Evolutionary conservation across 805 yeast genomes (phyloP).

Genomic region (Ogataea thermomethanolica): DNA sequence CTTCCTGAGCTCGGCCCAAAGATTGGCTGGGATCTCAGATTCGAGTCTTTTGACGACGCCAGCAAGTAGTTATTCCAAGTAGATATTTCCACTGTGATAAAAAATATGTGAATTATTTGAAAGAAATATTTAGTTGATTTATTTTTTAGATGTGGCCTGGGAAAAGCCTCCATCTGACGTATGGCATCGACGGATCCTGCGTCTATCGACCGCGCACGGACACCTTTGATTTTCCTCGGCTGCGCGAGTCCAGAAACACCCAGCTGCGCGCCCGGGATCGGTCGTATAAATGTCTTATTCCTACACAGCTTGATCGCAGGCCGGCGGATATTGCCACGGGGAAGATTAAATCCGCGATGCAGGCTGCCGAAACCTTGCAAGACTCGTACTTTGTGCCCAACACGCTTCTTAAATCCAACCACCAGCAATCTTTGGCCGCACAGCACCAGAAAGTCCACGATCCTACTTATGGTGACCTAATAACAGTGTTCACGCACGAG

Average conservation of each 20-base stretch:
- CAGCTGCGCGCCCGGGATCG: constrained; percentile 17
- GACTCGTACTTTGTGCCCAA: constrained; percentile 27
- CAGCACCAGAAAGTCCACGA: constrained; percentile 31
- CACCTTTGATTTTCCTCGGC: constrained; percentile 13
- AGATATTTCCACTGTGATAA: neutral
- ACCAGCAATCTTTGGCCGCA: constrained; percentile 29
- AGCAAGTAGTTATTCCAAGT: constrained; percentile 5
- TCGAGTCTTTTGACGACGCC: constrained; percentile 45
- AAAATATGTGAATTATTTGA: neutral
- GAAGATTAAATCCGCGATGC: neutral
- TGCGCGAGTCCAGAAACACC: neutral
- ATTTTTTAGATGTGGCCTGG: constrained; percentile 37
- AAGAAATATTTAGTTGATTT: neutral
- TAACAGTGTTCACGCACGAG: constrained; percentile 14
- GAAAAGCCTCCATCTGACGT: constrained; percentile 36
- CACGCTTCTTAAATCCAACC: constrained; percentile 22
- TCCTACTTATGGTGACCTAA: constrained; percentile 33
- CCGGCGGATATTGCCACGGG: neutral
- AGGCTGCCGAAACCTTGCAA: neutral
- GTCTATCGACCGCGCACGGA: constrained; percentile 11
- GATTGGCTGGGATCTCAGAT: constrained; percentile 95
- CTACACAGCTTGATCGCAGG: constrained; percentile 6
- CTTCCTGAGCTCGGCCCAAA: constrained; percentile 85
- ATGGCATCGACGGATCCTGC: constrained; percentile 41
- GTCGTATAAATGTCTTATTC: constrained; percentile 9